Conservation (phyloP, 495 filamentous ascomycete genomes). For the Bathelium albidoporum region DNA sequence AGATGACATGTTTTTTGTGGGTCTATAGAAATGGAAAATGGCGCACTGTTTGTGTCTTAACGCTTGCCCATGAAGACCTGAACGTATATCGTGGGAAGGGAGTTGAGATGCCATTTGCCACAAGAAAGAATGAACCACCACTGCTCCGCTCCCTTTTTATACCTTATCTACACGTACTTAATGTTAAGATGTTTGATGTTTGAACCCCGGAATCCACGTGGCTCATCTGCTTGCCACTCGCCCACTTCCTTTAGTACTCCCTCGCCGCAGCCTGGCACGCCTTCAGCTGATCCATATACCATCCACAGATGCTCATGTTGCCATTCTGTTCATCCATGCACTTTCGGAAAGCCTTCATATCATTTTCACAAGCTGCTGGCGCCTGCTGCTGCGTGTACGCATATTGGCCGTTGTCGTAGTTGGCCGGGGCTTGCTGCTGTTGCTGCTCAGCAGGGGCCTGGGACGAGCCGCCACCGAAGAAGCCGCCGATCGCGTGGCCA, state of each 20-base stretch:
- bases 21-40: no score
- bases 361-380: constrained; percentile 55
- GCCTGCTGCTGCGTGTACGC: constrained; percentile 40
- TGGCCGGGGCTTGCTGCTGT: constrained; percentile 36
- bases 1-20: no score
- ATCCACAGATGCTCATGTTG: constrained; percentile 89
- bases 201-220: no score
- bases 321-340: constrained; percentile 93
- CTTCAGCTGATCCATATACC: constrained; percentile 98
- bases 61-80: no score
- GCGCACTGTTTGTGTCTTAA: no score
- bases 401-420: constrained; percentile 34
- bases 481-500: constrained; percentile 83
- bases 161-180: neutral
- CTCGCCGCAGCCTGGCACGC: constrained; percentile 85
- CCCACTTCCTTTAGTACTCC: constrained; percentile 53
- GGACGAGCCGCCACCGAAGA: constrained; percentile 62
- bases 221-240: no score
- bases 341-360: constrained; percentile 76
- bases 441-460: constrained; percentile 45
- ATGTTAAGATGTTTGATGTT: no score
- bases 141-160: no score
- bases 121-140: no score
- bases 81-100: no score
- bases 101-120: no score